Evolutionary conservation across 2,329 filamentous ascomycete genomes (phyloP).

Genomic region (Escovopsis weberi): DNA sequence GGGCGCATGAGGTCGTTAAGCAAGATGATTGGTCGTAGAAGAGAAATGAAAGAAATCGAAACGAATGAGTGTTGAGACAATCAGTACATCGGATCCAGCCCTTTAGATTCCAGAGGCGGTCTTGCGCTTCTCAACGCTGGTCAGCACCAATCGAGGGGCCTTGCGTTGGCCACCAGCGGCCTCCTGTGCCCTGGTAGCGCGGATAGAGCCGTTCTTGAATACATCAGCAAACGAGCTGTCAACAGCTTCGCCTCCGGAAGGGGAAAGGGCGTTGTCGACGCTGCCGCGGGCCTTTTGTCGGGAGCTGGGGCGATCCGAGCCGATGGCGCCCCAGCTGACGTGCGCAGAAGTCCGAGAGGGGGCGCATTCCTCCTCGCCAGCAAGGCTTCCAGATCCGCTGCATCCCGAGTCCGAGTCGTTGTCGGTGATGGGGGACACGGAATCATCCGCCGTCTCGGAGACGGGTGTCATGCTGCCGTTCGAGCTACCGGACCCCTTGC

Average conservation of each 20-base stretch:
- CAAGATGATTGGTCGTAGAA: conserved; percentile 12
- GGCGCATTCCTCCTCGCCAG: conserved; percentile 54
- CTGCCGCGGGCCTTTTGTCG: conserved; percentile 50
- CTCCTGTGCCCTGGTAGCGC: conserved; percentile 38
- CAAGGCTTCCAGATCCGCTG: conserved; percentile 67
- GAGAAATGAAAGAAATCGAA: conserved; percentile 9
- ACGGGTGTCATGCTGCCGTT: conserved; percentile 76
- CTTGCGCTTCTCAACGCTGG: conserved; percentile 83
- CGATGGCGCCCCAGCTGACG: conserved; percentile 63
- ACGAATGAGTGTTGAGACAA: conserved; percentile 5
- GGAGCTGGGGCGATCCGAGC: conserved; percentile 66
- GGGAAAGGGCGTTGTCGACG: conserved; percentile 48
- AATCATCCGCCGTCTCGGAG: conserved; percentile 59
- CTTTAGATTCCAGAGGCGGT: conserved; percentile 13
- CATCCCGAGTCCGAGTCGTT: conserved; percentile 59
- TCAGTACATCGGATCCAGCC: neutral
- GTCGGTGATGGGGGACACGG: conserved; percentile 55
- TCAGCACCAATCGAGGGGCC: conserved; percentile 75
- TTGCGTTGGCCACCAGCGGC: conserved; percentile 53
- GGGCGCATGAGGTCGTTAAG: conserved; percentile 23
- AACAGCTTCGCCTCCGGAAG: conserved; percentile 33
- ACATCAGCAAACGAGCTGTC: conserved; percentile 50
- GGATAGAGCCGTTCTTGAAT: conserved; percentile 44
- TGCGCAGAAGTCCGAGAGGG: conserved; percentile 66
- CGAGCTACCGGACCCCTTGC: conserved; percentile 57